Evolutionary conservation across 768 basidiomycete species (phyloP).

Genomic region (Mycena rebaudengoi): DNA sequence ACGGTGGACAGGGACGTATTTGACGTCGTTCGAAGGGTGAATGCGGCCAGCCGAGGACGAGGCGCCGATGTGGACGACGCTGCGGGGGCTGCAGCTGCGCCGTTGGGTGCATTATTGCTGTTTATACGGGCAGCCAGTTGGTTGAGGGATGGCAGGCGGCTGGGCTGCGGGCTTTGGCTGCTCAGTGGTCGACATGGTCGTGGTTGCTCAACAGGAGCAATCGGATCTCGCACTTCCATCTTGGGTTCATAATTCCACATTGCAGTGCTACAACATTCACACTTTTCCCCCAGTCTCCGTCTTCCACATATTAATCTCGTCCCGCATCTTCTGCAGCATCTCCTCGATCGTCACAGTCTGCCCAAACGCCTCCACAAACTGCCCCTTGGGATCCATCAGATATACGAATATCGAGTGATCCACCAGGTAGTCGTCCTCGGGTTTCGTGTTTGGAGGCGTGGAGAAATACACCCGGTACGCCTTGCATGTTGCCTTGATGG

Average conservation of each 20-base stretch:
- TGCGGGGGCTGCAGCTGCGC: constrained; percentile 34
- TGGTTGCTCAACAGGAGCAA: constrained; percentile 2
- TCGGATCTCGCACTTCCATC: background rate
- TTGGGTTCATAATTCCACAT: background rate
- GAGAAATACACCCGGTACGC: constrained; percentile 99
- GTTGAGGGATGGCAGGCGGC: constrained; percentile 77
- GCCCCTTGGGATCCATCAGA: constrained; percentile 94
- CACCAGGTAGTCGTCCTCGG: constrained; percentile 94
- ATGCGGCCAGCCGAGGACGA: constrained; percentile 80
- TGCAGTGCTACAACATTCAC: constrained; percentile 9
- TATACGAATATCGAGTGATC: constrained; percentile 98
- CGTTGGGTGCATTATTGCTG: constrained; percentile 44
- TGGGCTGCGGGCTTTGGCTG: constrained; percentile 27
- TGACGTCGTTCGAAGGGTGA: constrained; percentile 69
- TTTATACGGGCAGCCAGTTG: constrained; percentile 84
- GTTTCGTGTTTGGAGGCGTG: constrained; percentile 87
- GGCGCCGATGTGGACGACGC: constrained; percentile 44
- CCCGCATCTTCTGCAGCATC: constrained; percentile 68
- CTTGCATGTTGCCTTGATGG: constrained; percentile 90
- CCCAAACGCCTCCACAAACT: constrained; percentile 97
- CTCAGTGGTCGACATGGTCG: constrained; percentile 19
- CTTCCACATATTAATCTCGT: constrained; percentile 55
- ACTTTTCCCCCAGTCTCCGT: constrained; percentile 47
- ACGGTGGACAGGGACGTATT: constrained; percentile 60
- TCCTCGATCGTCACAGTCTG: constrained; percentile 78